Evolutionary conservation across 2,329 filamentous ascomycete genomes (phyloP), one percentile per base, ranked within the genome.

Genomic region (Calcarisporium arbuscula): DNA sequence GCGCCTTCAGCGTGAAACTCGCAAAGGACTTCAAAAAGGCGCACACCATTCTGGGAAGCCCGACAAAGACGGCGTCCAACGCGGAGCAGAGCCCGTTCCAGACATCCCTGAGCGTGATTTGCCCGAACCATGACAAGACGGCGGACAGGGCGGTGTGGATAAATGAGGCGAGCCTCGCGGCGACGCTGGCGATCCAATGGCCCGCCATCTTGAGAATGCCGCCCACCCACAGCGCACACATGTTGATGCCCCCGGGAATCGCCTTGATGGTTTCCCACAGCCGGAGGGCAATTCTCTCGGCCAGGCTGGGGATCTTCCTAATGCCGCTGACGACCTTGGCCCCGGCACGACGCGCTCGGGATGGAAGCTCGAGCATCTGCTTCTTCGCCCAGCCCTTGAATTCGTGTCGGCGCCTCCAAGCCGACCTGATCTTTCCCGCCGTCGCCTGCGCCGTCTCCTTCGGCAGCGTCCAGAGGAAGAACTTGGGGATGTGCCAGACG

Each of bases 41-140:
- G 33, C 42, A 51, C 1, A 60, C n/a, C 2, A 47, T 44, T 19
- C 46, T 43, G 0, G 58, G 55, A 6, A 52, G 40, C 2, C 46
- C 47, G 4, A 60, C 36, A n/a, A 62, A 60, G 8, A 61, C 30
- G n/a, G 55, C 49, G 5, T 40, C 32, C 5, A 48, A n/a, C 0
- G 60, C 48, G 8, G 47, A 41, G 25, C 44, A 41, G 19, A 65
- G 40, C 15, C 60, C 62, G 32, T 61, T 46, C 48, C 52, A 54
- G 4, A 68, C 48, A 35, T 68, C 62, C n/a, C 41, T 42, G n/a
- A 62, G 40, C 5, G 60, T 66, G 35, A 65, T 53, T 1, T 29
- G 23, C 10, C 44, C 40, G 39, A 67, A 58, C 37, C 58, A 61
- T 4, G 45, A 47, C 4, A 60, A 11, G 1, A 60, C 42, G 0